These are phyloP conservation scores for Harringtonia lauricola DNA, from an alignment of 2,329 filamentous ascomycete species.

Conservation along the genomic window DNA sequence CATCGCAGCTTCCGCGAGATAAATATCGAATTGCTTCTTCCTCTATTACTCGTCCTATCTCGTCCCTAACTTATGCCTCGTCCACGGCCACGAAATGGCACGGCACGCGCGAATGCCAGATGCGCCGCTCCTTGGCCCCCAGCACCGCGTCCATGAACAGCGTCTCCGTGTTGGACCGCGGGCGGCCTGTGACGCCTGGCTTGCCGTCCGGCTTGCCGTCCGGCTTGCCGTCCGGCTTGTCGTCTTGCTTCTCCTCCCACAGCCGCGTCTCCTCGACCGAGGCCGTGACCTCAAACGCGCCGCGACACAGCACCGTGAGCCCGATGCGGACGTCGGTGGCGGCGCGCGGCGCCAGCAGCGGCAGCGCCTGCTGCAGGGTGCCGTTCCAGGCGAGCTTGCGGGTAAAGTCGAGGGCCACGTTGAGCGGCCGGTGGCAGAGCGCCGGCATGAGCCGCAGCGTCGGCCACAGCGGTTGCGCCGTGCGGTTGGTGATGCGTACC, in stretches of 20 bases:
- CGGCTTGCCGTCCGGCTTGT: conserved; percentile 12
- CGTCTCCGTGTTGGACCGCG: conserved; percentile 41
- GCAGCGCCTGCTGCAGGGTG: conserved; percentile 64
- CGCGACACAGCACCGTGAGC: conserved; percentile 64
- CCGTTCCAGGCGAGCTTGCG: conserved; percentile 80
- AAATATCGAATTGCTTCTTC: too few relatives aligned
- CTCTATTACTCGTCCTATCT: not conserved
- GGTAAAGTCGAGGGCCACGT: conserved; percentile 67
- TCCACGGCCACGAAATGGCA: conserved; percentile 45
- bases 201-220: conserved; percentile 14
- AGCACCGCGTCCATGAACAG: conserved; percentile 49
- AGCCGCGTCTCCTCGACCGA: conserved; percentile 70
- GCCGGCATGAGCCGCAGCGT: conserved; percentile 68
- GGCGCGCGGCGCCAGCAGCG: conserved; percentile 46
- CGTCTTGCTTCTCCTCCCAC: conserved; percentile 23
- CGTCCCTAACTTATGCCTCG: not conserved
- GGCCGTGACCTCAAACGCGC: conserved; percentile 72
- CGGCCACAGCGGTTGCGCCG: conserved; percentile 53
- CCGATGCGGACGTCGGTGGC: conserved; percentile 54
- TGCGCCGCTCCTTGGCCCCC: conserved; percentile 47
- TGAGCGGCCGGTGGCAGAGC: conserved; percentile 60
- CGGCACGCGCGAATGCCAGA: conserved; percentile 52
- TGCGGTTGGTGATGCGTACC: conserved; percentile 67
- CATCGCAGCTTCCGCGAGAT: too few relatives aligned
- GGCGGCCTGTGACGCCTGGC: conserved; percentile 15